Base-by-base conservation (phyloP, 768 basidiomycete genomes). In the Kwoniella dendrophila region DNA sequence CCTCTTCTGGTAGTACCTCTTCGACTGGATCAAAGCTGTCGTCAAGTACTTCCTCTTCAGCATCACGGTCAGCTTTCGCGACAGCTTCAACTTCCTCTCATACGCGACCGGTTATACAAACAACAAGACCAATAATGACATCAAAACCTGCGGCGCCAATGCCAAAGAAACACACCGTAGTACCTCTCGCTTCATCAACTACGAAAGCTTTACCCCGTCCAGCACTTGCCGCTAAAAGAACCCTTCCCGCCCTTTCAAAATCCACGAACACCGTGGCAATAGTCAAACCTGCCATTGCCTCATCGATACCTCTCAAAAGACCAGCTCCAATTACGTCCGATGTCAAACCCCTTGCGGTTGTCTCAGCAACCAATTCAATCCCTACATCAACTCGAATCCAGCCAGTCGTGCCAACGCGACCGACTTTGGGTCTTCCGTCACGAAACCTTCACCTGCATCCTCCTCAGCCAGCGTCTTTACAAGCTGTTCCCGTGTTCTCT, bases 371-470 rank as follows among this genome's bases (percentile, higher is more conserved):
- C 18, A 20, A n/a, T 27, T 53, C 52, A 26, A 36, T 44, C 18
- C 12, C 43, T 7, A 24, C 34, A 2, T 20, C 38, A n/a, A 32
- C 27, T 32, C 58, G 56, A 33, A 36, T 58, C 3, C 20, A 20
- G 20, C 22, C 59, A 4, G 43, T 22, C 7, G 43, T 40, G 11
- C 29, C 59, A 2, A 47, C 36, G 18, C 44, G 67, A 34, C 50
- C 64, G 1, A 58, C 62, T 5, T 33, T 72, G 12, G 70, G 70
- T 38, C 56, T 62, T n/a, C 70, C 70, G n/a, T 61, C 67, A 6
- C 62, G 70, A 12, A 47, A 68, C 16, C 44, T 71, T 10, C 45
- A 59, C 45, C 38, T 27, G 18, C 29, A 44, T n/a, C 43, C 55
- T 14, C 38, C 47, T 22, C 38, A 63, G 36, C 40, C 38, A 34